These are phyloP conservation scores for Syzygium syzygioides DNA, from an alignment of 441 rosid genomes.

Conservation along the genomic window DNA sequence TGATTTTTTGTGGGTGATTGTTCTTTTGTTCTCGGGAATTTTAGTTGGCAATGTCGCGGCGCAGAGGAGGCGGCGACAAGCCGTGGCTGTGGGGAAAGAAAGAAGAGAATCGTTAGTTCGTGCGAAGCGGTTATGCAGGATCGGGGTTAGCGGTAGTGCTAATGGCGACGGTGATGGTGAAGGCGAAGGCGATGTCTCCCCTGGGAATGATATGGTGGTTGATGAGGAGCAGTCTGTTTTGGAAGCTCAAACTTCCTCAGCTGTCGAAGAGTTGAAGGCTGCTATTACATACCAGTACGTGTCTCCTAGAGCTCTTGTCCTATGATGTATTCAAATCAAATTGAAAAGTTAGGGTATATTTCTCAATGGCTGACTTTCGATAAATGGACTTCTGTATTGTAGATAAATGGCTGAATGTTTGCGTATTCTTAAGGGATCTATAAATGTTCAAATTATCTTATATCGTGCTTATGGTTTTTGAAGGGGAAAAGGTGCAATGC, in stretches of 20 bases:
- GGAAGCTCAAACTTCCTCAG: conserved; percentile 55
- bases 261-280: conserved; percentile 69
- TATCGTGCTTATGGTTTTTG: background rate
- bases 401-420: background rate
- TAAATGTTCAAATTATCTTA: background rate
- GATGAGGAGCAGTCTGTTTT: conserved; percentile 68
- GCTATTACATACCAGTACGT: conserved; percentile 68
- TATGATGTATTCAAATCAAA: background rate
- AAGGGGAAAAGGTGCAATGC: conserved; percentile 90
- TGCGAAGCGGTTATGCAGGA: conserved; percentile 80
- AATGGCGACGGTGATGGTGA: background rate
- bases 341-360: background rate
- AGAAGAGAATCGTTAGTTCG: conserved; percentile 81
- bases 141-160: conserved; percentile 41
- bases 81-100: conserved; percentile 83
- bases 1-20: background rate
- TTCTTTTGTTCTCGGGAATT: background rate
- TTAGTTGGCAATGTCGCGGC: conserved; percentile 80
- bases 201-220: conserved; percentile 60
- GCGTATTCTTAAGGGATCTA: background rate
- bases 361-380: background rate
- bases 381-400: background rate
- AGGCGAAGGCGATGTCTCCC: conserved; percentile 22
- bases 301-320: background rate
- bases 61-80: conserved; percentile 73